A percentile compares a stretch with the other conserved stretches of the same genome.
These are phyloP conservation scores for Rickenella mellea DNA, from an alignment of 768 basidiomycete genomes.

Conservation along the genomic window DNA sequence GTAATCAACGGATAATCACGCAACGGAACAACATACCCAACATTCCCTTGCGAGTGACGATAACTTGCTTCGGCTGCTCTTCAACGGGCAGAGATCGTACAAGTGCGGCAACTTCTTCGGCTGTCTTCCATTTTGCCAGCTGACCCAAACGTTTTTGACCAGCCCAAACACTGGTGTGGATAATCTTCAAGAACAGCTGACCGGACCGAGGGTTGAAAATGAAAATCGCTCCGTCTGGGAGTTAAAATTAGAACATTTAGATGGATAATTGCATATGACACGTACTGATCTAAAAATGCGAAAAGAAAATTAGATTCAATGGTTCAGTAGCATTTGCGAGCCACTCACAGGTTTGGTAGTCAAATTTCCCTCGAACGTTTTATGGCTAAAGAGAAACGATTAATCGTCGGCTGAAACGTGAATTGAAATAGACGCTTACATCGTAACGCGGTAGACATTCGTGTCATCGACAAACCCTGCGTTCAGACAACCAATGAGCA, in stretches of 20 bases:
- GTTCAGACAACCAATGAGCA: not conserved
- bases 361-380: slow-evolving; percentile 99
- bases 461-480: slow-evolving; percentile 98
- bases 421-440: slow-evolving; percentile 32
- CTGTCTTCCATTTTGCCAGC: slow-evolving; percentile 99
- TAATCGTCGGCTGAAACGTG: slow-evolving; percentile 3
- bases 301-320: slow-evolving; percentile 2
- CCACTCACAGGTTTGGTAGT: slow-evolving; percentile 96
- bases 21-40: slow-evolving; percentile 46
- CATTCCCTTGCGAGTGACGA: slow-evolving; percentile 99
- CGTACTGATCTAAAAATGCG: slow-evolving; percentile 11
- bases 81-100: slow-evolving; percentile 98
- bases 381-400: slow-evolving; percentile 50
- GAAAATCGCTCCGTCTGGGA: slow-evolving; percentile 84
- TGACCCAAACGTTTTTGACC: slow-evolving; percentile 99
- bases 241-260: slow-evolving; percentile 3
- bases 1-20: slow-evolving; percentile 5
- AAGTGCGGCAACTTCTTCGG: slow-evolving; percentile 98
- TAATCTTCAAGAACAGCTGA: slow-evolving; percentile 96
- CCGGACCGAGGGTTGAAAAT: slow-evolving; percentile 99
- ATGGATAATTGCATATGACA: not conserved
- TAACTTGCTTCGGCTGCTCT: slow-evolving; percentile 99
- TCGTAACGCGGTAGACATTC: slow-evolving; percentile 98
- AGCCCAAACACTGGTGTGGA: slow-evolving; percentile 99
- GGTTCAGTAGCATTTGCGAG: slow-evolving; percentile 1